Percentiles rank a stretch among this genome's conserved stretches.
phyloP scores from a whole-genome alignment of 257 asterid genomes.

The Cynanchum wilfordii region DNA sequence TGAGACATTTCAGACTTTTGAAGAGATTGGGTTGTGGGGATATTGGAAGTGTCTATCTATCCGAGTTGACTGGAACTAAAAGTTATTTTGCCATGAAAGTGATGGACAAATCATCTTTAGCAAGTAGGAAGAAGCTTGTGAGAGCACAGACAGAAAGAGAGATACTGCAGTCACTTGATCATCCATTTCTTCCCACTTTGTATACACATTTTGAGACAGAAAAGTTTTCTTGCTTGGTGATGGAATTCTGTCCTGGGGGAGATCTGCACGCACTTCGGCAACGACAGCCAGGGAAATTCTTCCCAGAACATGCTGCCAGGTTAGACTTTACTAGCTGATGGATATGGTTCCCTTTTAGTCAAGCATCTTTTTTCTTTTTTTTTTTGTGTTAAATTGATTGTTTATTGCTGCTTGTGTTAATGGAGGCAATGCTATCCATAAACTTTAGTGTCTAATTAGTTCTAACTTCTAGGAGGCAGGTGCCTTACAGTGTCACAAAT shows the following conservation, averaged over 20 bases:
- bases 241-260: constrained; percentile 70
- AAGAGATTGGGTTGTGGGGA: constrained; percentile 59
- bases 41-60: constrained; percentile 52
- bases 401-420: neutral
- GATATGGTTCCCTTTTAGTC: neutral
- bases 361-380: neutral
- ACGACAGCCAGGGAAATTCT: constrained; percentile 50
- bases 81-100: constrained; percentile 65
- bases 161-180: constrained; percentile 55
- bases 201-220: constrained; percentile 59
- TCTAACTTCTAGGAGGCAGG: neutral
- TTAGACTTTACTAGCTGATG: constrained; percentile 15
- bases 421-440: neutral
- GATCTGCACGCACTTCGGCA: constrained; percentile 63
- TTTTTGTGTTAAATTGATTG: neutral
- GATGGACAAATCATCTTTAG: constrained; percentile 56
- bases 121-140: constrained; percentile 50
- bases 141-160: constrained; percentile 65
- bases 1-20: constrained; percentile 48
- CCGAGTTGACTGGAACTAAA: constrained; percentile 54
- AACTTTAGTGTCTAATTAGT: neutral
- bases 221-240: constrained; percentile 55
- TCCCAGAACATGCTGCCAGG: constrained; percentile 64
- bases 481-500: too few species aligned
- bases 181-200: constrained; percentile 61